These are phyloP conservation scores for Debaryomyces maramus DNA, from an alignment of 805 yeast genomes.

Conservation along the genomic window DNA sequence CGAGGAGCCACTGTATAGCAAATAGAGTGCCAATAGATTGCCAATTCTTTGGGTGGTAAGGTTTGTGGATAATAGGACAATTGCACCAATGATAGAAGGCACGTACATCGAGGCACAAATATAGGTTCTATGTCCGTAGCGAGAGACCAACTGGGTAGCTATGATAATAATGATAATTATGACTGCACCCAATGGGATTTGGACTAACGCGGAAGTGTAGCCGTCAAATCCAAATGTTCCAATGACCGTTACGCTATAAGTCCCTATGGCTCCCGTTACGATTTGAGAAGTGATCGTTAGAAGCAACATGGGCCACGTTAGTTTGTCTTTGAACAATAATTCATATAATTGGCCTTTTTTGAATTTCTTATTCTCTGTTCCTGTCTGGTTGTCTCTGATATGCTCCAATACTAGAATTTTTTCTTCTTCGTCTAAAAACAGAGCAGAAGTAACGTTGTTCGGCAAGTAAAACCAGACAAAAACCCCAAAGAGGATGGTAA, in stretches of 20 bases:
- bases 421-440: conserved; percentile 42
- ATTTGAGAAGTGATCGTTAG: conserved; percentile 49
- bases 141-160: conserved; percentile 32
- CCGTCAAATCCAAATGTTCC: conserved; percentile 49
- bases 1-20: conserved; percentile 56
- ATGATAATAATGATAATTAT: conserved; percentile 33
- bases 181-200: conserved; percentile 59
- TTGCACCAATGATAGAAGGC: conserved; percentile 36
- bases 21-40: conserved; percentile 48
- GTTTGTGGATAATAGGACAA: conserved; percentile 38
- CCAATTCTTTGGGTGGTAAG: conserved; percentile 40
- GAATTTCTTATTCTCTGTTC: conserved; percentile 49
- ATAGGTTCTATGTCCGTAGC: conserved; percentile 26
- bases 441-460: conserved; percentile 42
- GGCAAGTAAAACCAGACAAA: conserved; percentile 47
- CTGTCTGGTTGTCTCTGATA: conserved; percentile 50
- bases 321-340: conserved; percentile 44
- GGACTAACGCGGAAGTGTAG: conserved; percentile 48
- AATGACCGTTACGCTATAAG: conserved; percentile 55
- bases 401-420: conserved; percentile 43
- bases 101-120: conserved; percentile 29
- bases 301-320: conserved; percentile 50
- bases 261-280: conserved; percentile 52
- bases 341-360: conserved; percentile 48
- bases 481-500: conserved; percentile 52